Percentiles rank a stretch among this genome's conserved stretches.
phyloP scores from a whole-genome alignment of 1,284 basidiomycete species.

The Psilocybe mexicana region DNA sequence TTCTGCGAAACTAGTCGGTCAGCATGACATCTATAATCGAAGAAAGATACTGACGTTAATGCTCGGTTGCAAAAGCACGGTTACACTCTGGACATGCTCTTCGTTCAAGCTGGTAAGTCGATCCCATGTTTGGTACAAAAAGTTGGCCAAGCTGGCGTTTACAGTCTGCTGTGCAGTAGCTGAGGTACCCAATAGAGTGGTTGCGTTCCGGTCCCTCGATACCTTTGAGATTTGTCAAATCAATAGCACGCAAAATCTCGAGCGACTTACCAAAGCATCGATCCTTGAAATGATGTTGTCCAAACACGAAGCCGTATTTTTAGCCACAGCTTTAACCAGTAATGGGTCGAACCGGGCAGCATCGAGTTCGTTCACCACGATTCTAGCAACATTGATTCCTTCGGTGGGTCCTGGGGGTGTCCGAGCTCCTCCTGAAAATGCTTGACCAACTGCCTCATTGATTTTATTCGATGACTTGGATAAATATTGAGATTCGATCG shows the following conservation, averaged over 20 bases:
- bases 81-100: slow-evolving; percentile 70
- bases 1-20: slow-evolving; percentile 42
- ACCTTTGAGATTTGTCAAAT: slow-evolving; percentile 44
- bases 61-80: slow-evolving; percentile 57
- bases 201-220: slow-evolving; percentile 75
- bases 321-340: slow-evolving; percentile 77
- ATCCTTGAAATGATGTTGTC: slow-evolving; percentile 63
- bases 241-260: not conserved
- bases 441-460: slow-evolving; percentile 76
- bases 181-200: slow-evolving; percentile 71
- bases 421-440: slow-evolving; percentile 67
- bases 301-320: slow-evolving; percentile 65
- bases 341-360: slow-evolving; percentile 92
- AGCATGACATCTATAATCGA: slow-evolving; percentile 4
- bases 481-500: slow-evolving; percentile 84
- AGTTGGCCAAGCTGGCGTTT: slow-evolving; percentile 78
- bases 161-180: slow-evolving; percentile 76
- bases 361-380: slow-evolving; percentile 88
- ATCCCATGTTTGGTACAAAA: slow-evolving; percentile 75
- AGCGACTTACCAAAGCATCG: slow-evolving; percentile 64
- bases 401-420: slow-evolving; percentile 75
- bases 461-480: slow-evolving; percentile 81
- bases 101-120: slow-evolving; percentile 69
- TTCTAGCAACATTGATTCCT: slow-evolving; percentile 74
- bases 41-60: slow-evolving; percentile 52